These are phyloP conservation scores for Cercospora nicotianae DNA, from an alignment of 2,329 filamentous ascomycete species.

Conservation along the genomic window DNA sequence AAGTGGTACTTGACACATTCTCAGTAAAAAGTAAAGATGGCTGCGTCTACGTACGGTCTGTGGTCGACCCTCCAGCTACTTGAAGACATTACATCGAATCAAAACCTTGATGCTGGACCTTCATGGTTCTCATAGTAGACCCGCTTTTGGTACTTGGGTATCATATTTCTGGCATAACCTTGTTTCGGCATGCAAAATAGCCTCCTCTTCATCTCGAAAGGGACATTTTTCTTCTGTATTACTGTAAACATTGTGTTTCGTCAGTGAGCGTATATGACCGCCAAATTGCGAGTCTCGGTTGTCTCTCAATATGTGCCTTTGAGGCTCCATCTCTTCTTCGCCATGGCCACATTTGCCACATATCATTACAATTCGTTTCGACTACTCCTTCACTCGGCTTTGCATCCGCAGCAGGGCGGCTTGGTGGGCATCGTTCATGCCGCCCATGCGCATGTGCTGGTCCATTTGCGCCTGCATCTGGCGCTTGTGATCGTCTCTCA, in stretches of 20 bases:
- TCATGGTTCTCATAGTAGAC: neutral
- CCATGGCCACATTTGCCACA: neutral
- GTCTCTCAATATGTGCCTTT: neutral
- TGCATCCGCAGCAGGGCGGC: slow-evolving; percentile 82
- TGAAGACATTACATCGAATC: slow-evolving; percentile 1
- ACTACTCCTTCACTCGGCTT: slow-evolving; percentile 40
- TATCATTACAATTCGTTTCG: neutral
- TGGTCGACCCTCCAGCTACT: neutral
- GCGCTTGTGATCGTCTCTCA: slow-evolving; percentile 59
- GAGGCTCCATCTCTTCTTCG: slow-evolving; percentile 2
- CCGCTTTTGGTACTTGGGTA: slow-evolving; percentile 1
- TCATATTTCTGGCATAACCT: neutral
- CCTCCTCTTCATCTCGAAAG: slow-evolving; percentile 1
- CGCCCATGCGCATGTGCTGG: slow-evolving; percentile 71
- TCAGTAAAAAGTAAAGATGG: neutral
- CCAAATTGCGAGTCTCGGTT: neutral
- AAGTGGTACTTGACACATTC: neutral
- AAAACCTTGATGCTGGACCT: neutral
- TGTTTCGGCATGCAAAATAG: neutral
- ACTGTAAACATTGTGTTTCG: neutral
- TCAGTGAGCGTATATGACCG: neutral
- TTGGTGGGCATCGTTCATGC: slow-evolving; percentile 73
- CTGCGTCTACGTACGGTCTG: neutral
- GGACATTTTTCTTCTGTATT: neutral
- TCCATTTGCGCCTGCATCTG: slow-evolving; percentile 66